phyloP scores from a whole-genome alignment of 495 filamentous ascomycete genomes.

The Corynascus novoguineensis region DNA sequence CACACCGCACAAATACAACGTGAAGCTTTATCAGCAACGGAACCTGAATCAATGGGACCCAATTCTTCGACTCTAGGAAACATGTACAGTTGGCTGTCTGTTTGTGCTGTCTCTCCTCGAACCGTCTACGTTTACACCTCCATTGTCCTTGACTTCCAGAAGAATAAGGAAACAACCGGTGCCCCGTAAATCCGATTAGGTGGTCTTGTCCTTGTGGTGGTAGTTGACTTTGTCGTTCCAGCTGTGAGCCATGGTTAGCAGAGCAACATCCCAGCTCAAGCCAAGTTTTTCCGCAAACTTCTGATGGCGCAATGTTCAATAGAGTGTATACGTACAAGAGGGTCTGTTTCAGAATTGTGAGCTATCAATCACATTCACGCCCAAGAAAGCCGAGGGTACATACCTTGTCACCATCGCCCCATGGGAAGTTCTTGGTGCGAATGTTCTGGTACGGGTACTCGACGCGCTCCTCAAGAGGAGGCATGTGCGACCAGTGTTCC shows the following conservation, averaged over 20 bases:
- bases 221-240: slow-evolving; percentile 95
- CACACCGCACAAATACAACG: neutral
- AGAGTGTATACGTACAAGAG: slow-evolving; percentile 36
- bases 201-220: slow-evolving; percentile 82
- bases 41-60: neutral
- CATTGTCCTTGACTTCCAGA: neutral
- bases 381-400: slow-evolving; percentile 38
- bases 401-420: slow-evolving; percentile 91
- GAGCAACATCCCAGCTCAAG: neutral
- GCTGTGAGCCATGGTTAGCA: slow-evolving; percentile 43
- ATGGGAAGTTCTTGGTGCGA: slow-evolving; percentile 80
- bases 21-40: neutral
- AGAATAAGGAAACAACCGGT: neutral
- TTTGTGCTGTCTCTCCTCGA: neutral
- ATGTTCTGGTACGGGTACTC: slow-evolving; percentile 96
- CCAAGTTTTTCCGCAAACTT: too few relatives aligned
- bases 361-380: neutral
- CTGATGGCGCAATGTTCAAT: too few relatives aligned
- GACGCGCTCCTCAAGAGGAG: slow-evolving; percentile 77
- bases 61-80: slow-evolving; percentile 22
- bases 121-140: slow-evolving; percentile 3
- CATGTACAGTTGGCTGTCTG: slow-evolving; percentile 19
- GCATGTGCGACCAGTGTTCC: slow-evolving; percentile 86
- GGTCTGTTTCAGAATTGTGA: slow-evolving; percentile 25
- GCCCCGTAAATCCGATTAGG: slow-evolving; percentile 35